Conservation (phyloP, 2,329 filamentous ascomycete genomes). For the Ceratocystis albifundus region DNA sequence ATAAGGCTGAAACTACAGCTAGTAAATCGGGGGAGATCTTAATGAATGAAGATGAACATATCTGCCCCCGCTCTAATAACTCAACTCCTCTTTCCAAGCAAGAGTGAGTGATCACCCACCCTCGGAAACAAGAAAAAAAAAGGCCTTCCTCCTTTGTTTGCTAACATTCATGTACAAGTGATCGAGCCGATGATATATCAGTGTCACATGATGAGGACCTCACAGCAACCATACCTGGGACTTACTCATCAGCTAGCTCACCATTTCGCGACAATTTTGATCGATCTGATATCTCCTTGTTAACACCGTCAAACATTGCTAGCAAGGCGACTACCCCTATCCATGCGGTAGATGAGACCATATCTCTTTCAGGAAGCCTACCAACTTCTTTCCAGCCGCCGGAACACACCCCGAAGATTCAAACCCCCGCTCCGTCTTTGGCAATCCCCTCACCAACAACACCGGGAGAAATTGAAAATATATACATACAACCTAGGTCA, state of each 20-base stretch:
- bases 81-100: background rate
- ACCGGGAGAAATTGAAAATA: constrained; percentile 11
- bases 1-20: background rate
- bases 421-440: background rate
- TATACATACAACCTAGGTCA: constrained; percentile 47
- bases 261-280: constrained; percentile 45
- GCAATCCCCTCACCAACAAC: background rate
- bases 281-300: constrained; percentile 44
- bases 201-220: constrained; percentile 5
- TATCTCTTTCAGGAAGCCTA: background rate
- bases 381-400: background rate
- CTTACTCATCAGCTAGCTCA: constrained; percentile 15
- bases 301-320: constrained; percentile 40
- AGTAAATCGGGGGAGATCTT: too few relatives aligned
- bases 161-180: background rate
- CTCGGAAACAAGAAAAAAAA: too few relatives aligned
- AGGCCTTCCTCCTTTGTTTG: background rate
- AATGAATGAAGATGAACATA: background rate
- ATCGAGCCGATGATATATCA: background rate
- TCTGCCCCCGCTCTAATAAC: background rate
- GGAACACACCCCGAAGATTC: background rate
- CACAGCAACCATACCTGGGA: background rate
- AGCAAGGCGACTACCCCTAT: constrained; percentile 54
- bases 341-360: constrained; percentile 31
- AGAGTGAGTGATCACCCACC: background rate